These are phyloP conservation scores for Microcera coccophila DNA, from an alignment of 2,329 filamentous ascomycete genomes.

Conservation along the genomic window DNA sequence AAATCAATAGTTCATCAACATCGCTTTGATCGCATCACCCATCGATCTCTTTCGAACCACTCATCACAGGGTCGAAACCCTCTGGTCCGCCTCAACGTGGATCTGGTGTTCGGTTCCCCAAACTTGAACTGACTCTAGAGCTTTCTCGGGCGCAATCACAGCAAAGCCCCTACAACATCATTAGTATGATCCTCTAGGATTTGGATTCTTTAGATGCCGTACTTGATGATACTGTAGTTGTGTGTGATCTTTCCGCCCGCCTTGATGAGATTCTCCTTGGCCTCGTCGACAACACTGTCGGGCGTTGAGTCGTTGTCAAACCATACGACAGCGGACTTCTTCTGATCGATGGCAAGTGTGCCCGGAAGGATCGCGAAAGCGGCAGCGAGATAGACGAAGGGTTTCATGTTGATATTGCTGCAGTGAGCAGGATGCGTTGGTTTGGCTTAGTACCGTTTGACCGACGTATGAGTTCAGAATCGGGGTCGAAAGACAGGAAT, in stretches of 20 bases:
- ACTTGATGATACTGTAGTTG: slow-evolving; percentile 67
- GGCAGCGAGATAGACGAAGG: slow-evolving; percentile 50
- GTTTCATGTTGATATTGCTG: slow-evolving; percentile 63
- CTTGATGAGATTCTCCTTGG: slow-evolving; percentile 65
- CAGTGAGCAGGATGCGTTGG: no score
- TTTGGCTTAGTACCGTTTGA: no score
- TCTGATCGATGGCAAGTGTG: slow-evolving; percentile 58
- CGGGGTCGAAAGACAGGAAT: no score
- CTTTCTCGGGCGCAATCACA: slow-evolving; percentile 65
- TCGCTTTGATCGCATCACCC: no score
- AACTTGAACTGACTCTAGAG: slow-evolving; percentile 63
- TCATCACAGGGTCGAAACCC: slow-evolving; percentile 51
- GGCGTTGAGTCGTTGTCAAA: slow-evolving; percentile 66
- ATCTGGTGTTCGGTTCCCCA: slow-evolving; percentile 49
- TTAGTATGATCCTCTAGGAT: slow-evolving; percentile 22
- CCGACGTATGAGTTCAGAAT: no score
- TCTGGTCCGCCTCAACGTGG: slow-evolving; percentile 70
- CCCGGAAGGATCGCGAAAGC: slow-evolving; percentile 57
- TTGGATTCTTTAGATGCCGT: slow-evolving; percentile 30
- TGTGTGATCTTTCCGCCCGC: slow-evolving; percentile 77
- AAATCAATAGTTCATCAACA: no score
- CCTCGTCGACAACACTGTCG: slow-evolving; percentile 62
- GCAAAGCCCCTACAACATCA: slow-evolving; percentile 64
- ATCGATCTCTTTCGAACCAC: no score
- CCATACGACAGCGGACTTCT: slow-evolving; percentile 73